Evolutionary conservation across 2,329 filamentous ascomycete genomes (phyloP).

Genomic region (Chaetomium sp.): DNA sequence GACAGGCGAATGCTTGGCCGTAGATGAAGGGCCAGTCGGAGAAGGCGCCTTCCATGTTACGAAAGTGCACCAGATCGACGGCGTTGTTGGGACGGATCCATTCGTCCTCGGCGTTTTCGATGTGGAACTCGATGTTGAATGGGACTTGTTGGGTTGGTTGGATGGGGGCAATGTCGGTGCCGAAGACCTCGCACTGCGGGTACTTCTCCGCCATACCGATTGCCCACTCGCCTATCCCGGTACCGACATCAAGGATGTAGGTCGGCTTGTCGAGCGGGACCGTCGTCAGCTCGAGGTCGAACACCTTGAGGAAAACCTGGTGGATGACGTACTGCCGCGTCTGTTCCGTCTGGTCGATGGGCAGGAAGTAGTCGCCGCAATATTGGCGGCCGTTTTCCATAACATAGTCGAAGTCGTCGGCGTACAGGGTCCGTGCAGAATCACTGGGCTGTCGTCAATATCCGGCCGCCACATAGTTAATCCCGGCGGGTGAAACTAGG

Average conservation of each 20-base stretch:
- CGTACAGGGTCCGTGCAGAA: slow-evolving; percentile 29
- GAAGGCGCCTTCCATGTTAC: slow-evolving; percentile 51
- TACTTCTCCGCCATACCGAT: slow-evolving; percentile 48
- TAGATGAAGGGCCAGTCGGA: slow-evolving; percentile 51
- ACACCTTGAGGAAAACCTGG: slow-evolving; percentile 29
- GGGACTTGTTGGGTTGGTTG: slow-evolving; percentile 48
- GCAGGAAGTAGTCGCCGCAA: slow-evolving; percentile 52
- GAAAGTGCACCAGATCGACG: slow-evolving; percentile 52
- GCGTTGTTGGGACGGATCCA: slow-evolving; percentile 48
- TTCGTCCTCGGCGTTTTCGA: slow-evolving; percentile 52
- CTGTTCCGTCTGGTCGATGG: slow-evolving; percentile 51
- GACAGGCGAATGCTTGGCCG: slow-evolving; percentile 43
- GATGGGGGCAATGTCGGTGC: slow-evolving; percentile 53
- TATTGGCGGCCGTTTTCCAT: slow-evolving; percentile 52
- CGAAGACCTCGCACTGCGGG: slow-evolving; percentile 50
- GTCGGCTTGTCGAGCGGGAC: slow-evolving; percentile 32
- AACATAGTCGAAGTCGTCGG: slow-evolving; percentile 39
- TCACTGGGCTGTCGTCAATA: slow-evolving; percentile 23
- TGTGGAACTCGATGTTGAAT: slow-evolving; percentile 53
- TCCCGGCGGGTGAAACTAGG: not conserved
- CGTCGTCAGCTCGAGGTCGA: slow-evolving; percentile 29
- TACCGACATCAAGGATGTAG: slow-evolving; percentile 52
- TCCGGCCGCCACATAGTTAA: not conserved
- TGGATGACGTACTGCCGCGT: slow-evolving; percentile 30
- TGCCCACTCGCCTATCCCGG: slow-evolving; percentile 49